Evolutionary conservation across 345 rosid species (phyloP), one percentile per base, ranked within the genome.

Genomic region (Jatropha curcas): DNA sequence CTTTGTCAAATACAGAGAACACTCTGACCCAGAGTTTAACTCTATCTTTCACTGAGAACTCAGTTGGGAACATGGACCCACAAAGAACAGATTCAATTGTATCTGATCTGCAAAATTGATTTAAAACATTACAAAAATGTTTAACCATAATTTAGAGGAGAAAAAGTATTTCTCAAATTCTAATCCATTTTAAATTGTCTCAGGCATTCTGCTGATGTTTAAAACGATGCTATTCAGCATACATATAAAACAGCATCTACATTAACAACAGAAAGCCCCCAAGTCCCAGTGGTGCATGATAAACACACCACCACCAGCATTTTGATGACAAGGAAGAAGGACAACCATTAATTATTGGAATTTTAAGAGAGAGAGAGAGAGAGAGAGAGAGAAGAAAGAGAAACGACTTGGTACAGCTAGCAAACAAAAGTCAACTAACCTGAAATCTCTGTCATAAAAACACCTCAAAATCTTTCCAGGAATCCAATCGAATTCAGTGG

Each of bases 391-490:
- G 13, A 1, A 27, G 16, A 57, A 25, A 27, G 27, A 28, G 4
- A 59, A 27, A n/a, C n/a, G n/a, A n/a, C n/a, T n/a, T n/a, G n/a
- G n/a, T 58, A 5, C 33, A 8, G 33, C 24, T 11, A 13, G 34
- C 22, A 60, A 51, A 62, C 52, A 28, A 22, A 80, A 53, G 74
- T 53, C 17, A 66, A 12, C 83, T 68, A 83, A 88, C 99, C 96
- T 86, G 82, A 92, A 91, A 87, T 92, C 99, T 88, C 84, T 92
- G 85, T 92, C 99, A 81, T 88, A 95, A 71, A 88, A 85, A 75
- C 99, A 95, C 82, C 93, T 92, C 85, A 95, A 76, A 76, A 95
- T 75, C 88, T 86, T 95, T 81, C 94, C 98, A 78, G 98, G 99
- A 82, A 95, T 90, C 99, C 98, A 95, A 80, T 91, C 94, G 83